These are phyloP conservation scores for Capsella bursapastoris DNA, from an alignment of 345 rosid genomes.

Conservation along the genomic window DNA sequence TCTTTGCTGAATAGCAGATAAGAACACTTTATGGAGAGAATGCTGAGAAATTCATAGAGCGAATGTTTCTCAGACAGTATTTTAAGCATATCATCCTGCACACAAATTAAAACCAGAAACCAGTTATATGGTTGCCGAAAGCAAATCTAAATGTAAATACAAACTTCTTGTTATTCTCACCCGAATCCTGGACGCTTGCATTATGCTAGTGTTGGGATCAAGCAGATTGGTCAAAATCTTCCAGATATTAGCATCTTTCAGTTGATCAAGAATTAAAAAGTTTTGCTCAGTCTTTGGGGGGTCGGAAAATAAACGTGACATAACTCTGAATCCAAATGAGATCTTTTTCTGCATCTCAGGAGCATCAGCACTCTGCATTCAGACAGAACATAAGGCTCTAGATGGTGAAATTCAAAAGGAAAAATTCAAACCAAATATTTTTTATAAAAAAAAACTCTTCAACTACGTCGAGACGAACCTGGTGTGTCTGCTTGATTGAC, in stretches of 20 bases:
- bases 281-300: slow-evolving; percentile 82
- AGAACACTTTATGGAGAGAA: slow-evolving; percentile 83
- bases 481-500: slow-evolving; percentile 75
- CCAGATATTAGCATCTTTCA: slow-evolving; percentile 95
- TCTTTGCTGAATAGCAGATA: slow-evolving; percentile 89
- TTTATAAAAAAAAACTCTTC: slow-evolving; percentile 4
- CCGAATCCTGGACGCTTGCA: slow-evolving; percentile 63
- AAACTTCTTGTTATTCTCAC: slow-evolving; percentile 51
- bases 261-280: slow-evolving; percentile 88
- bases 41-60: slow-evolving; percentile 84
- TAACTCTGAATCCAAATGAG: slow-evolving; percentile 72
- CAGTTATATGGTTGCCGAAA: slow-evolving; percentile 10
- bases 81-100: slow-evolving; percentile 91
- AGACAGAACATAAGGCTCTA: slow-evolving; percentile 37
- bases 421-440: background rate
- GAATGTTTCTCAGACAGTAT: slow-evolving; percentile 87
- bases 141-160: slow-evolving; percentile 6
- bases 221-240: slow-evolving; percentile 71
- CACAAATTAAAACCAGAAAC: slow-evolving; percentile 33
- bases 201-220: slow-evolving; percentile 73
- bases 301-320: slow-evolving; percentile 93
- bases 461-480: slow-evolving; percentile 56
- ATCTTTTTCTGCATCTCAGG: slow-evolving; percentile 88
- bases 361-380: slow-evolving; percentile 73
- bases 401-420: background rate